Evolutionary conservation across 192 early-diverging fungal genomes (phyloP), one percentile per base, ranked within the genome.

Genomic region (Rhizophagus sp.): DNA sequence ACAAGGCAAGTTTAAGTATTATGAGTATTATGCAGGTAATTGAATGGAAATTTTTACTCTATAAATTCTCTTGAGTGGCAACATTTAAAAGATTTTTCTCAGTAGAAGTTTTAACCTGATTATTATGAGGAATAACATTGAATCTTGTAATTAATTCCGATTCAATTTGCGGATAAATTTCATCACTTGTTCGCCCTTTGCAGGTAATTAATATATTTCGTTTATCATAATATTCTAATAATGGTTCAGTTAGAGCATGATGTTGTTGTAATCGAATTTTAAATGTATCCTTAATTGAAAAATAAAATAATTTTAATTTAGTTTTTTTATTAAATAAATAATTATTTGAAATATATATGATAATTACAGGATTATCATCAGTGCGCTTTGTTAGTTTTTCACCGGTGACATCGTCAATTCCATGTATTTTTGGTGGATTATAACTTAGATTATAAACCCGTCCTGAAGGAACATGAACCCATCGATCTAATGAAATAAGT

Each of bases 391-490:
- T 88, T 49, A 99, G 85, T 24, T 90, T 92, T 81, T 99, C 97
- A 34, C 96, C 96, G n/a, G 97, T 99, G 13, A 96, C 84, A 81
- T 99, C 97, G 82, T 99, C 97, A 12, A 87, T 19, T 15, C 96
- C 96, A 17, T 85, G 72, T 12, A 85, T 81, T 74, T 91, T 93
- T 4, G 97, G 97, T 50, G 97, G 97, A 77, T 98, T 99, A 84
- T 97, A 99, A 7, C 87, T 89, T 78, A 95, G 75, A 77, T 99
- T 98, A 87, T 99, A 99, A 15, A 97, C 96, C 6, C 97, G 90
- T 6, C 97, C 97, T 52, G 93, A 93, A 22, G 92, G 89, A 76
- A 92, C 91, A 83, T 99, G 97, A 69, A 99, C 94, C 92, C 95
- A 99, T 41, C 97, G 92, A 87, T 96, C 96, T 94, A 70, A 41